Conservation (phyloP, 768 basidiomycete genomes). For the Boletus vermiculosoides region DNA sequence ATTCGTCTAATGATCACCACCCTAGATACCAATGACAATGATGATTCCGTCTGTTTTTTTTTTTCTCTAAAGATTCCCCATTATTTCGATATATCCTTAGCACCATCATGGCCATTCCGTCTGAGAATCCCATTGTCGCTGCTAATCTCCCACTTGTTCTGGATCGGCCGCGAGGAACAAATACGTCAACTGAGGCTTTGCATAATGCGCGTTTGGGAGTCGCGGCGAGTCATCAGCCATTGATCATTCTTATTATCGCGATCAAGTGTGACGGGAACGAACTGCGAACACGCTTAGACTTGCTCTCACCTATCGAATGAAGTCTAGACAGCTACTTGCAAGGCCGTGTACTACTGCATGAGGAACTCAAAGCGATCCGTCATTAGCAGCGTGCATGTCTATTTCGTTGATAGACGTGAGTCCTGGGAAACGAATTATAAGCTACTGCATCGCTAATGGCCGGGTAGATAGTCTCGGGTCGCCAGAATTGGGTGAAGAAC, state of each 20-base stretch:
- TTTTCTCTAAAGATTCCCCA: slow-evolving; percentile 37
- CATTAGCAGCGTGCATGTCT: slow-evolving; percentile 28
- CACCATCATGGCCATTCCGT: slow-evolving; percentile 45
- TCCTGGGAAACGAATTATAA: slow-evolving; percentile 11
- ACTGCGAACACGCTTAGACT: slow-evolving; percentile 36
- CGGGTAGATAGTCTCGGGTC: slow-evolving; percentile 43
- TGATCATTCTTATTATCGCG: slow-evolving; percentile 37
- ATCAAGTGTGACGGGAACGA: slow-evolving; percentile 23
- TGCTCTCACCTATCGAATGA: slow-evolving; percentile 35
- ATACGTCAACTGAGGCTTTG: slow-evolving; percentile 40
- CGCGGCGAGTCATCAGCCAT: slow-evolving; percentile 42
- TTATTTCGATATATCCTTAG: slow-evolving; percentile 48
- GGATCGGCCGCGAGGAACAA: slow-evolving; percentile 37
- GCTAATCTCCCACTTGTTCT: slow-evolving; percentile 43
- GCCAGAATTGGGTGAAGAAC: slow-evolving; percentile 38
- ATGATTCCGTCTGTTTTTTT: slow-evolving; percentile 29
- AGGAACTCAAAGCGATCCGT: slow-evolving; percentile 30
- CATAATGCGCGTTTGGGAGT: slow-evolving; percentile 40
- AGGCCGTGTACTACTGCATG: slow-evolving; percentile 32
- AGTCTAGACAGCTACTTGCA: slow-evolving; percentile 35
- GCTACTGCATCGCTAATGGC: slow-evolving; percentile 13
- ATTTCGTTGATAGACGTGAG: slow-evolving; percentile 40
- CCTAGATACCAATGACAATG: slow-evolving; percentile 51
- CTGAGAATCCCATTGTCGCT: slow-evolving; percentile 44
- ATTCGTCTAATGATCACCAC: slow-evolving; percentile 46